Conservation (phyloP, 495 filamentous ascomycete genomes). For the Penicillium antarcticum region DNA sequence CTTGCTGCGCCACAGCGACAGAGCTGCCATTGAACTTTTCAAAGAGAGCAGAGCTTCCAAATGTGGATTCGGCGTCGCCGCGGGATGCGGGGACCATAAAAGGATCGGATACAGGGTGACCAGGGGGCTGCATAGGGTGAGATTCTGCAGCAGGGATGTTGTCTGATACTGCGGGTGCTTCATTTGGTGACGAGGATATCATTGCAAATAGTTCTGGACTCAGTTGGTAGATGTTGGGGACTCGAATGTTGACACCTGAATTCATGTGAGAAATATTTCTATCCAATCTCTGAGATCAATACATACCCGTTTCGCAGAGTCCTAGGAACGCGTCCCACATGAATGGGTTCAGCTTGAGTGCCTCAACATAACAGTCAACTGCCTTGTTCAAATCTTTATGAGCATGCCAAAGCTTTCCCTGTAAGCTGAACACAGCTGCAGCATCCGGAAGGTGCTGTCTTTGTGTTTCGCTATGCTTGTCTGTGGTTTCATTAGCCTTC, state of each 20-base stretch:
- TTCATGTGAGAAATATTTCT: slow-evolving; percentile 20
- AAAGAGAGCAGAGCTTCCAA: slow-evolving; percentile 52
- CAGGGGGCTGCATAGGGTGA: slow-evolving; percentile 43
- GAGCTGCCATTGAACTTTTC: slow-evolving; percentile 55
- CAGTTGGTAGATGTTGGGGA: slow-evolving; percentile 81
- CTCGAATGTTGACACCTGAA: slow-evolving; percentile 70
- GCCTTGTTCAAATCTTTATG: slow-evolving; percentile 79
- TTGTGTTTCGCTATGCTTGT: slow-evolving; percentile 63
- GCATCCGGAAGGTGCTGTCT: slow-evolving; percentile 74
- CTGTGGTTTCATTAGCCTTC: slow-evolving; percentile 31
- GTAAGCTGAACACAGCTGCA: slow-evolving; percentile 71
- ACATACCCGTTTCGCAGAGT: slow-evolving; percentile 67
- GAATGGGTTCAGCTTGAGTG: slow-evolving; percentile 87
- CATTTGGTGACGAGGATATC: slow-evolving; percentile 40
- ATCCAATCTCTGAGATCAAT: slow-evolving; percentile 1
- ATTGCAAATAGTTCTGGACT: slow-evolving; percentile 61
- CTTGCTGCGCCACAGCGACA: slow-evolving; percentile 28
- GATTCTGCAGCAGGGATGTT: slow-evolving; percentile 33
- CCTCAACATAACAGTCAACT: slow-evolving; percentile 77
- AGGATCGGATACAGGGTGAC: slow-evolving; percentile 40
- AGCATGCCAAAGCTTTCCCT: slow-evolving; percentile 82
- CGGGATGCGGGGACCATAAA: slow-evolving; percentile 44
- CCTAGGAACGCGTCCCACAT: slow-evolving; percentile 96
- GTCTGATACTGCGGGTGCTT: slow-evolving; percentile 34
- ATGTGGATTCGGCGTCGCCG: slow-evolving; percentile 35